These are phyloP conservation scores for Bassia scoparia DNA, from an alignment of 148 eudicot genomes.

Conservation along the genomic window DNA sequence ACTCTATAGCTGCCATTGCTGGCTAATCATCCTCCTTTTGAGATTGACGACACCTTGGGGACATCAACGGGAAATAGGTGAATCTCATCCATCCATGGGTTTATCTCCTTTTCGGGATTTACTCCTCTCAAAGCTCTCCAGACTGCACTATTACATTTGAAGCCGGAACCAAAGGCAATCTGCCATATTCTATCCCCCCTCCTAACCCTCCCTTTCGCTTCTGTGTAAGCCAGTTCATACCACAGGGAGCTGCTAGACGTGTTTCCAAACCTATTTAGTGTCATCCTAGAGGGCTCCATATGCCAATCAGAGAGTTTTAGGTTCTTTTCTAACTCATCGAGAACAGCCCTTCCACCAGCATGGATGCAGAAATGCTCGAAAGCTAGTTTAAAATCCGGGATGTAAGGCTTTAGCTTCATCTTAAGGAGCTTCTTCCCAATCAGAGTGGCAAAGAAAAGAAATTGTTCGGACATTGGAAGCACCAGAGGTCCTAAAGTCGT, in stretches of 20 bases:
- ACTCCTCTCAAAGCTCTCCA: conserved; percentile 42
- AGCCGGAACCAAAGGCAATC: conserved; percentile 49
- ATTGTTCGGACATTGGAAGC: conserved; percentile 43
- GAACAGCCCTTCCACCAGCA: conserved; percentile 49
- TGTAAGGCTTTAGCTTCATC: conserved; percentile 47
- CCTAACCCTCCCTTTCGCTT: conserved; percentile 47
- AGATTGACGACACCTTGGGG: conserved; percentile 38
- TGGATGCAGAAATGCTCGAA: conserved; percentile 51
- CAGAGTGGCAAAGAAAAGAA: conserved; percentile 38
- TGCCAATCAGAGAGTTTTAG: conserved; percentile 46
- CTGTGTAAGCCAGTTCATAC: conserved; percentile 47
- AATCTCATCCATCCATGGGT: conserved; percentile 56
- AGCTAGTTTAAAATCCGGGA: conserved; percentile 45
- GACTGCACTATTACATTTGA: conserved; percentile 49
- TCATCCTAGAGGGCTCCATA: conserved; percentile 53
- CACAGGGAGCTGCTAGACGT: conserved; percentile 49
- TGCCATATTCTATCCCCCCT: conserved; percentile 47
- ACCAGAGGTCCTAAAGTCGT: conserved; percentile 47
- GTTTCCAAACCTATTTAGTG: conserved; percentile 44
- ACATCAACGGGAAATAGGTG: conserved; percentile 42
- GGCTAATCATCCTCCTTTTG: neutral
- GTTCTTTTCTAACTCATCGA: conserved; percentile 47
- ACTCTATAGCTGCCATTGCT: neutral
- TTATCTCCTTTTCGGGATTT: conserved; percentile 38
- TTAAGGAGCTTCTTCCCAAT: conserved; percentile 35